phyloP scores from a whole-genome alignment of 2,329 filamentous ascomycete species.

The Botrytis pseudocinerea region DNA sequence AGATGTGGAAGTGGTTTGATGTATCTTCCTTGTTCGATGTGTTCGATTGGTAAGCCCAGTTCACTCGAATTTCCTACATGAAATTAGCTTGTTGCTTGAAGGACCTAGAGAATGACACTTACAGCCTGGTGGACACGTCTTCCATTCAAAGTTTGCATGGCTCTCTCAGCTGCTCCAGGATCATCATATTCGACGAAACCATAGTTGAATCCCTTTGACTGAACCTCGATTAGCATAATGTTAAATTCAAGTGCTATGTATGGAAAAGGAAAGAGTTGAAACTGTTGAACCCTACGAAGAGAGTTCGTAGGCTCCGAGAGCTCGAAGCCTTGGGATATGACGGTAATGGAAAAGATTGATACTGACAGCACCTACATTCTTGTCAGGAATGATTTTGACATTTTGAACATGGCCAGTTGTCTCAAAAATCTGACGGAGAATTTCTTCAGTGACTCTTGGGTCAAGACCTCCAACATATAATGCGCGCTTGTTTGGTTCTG shows the following conservation, averaged over 20 bases:
- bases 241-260: conserved; percentile 27
- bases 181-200: conserved; percentile 99
- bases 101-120: conserved; percentile 44
- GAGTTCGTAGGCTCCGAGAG: conserved; percentile 30
- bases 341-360: conserved; percentile 37
- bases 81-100: background rate
- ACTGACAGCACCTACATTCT: conserved; percentile 76
- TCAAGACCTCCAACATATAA: conserved; percentile 95
- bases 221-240: conserved; percentile 44
- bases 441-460: conserved; percentile 92
- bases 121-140: conserved; percentile 94
- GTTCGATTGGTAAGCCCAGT: conserved; percentile 99
- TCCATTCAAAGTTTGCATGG: conserved; percentile 95
- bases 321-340: conserved; percentile 29
- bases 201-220: conserved; percentile 98
- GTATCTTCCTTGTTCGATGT: conserved; percentile 94
- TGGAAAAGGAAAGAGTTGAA: conserved; percentile 25
- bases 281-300: conserved; percentile 32
- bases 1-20: conserved; percentile 97
- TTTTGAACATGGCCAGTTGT: conserved; percentile 97
- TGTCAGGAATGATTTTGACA: conserved; percentile 99
- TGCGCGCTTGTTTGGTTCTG: conserved; percentile 97
- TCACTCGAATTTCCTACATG: conserved; percentile 89
- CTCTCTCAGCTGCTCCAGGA: conserved; percentile 90
- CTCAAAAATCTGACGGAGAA: conserved; percentile 96